Conservation (phyloP, 129 eudicot species). For the Rutidosis leptorrhynchoides region DNA sequence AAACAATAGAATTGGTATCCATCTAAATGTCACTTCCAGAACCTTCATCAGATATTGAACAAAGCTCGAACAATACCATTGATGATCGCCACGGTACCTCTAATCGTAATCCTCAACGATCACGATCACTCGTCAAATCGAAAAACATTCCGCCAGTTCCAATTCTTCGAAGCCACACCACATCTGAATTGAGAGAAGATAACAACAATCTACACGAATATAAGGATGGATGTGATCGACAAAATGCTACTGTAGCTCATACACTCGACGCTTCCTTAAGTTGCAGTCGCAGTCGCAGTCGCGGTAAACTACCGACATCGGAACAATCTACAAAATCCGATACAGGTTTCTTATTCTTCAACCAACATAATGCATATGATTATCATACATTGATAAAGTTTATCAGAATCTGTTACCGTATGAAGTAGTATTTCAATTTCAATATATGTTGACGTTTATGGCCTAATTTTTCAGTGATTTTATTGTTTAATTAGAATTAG, state of each 20-base stretch:
- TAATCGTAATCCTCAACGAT: conserved; percentile 16
- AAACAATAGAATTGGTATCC: no score
- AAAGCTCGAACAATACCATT: conserved; percentile 5
- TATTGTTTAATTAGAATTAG: not conserved
- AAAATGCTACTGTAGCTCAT: conserved; percentile 38
- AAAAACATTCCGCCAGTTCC: conserved; percentile 56
- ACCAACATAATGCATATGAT: not conserved
- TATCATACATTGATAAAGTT: no score
- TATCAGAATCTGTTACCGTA: not conserved
- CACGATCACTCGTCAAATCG: conserved; percentile 42
- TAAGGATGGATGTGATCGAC: conserved; percentile 29
- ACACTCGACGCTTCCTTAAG: conserved; percentile 42
- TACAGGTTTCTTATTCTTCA: conserved; percentile 24
- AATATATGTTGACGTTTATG: not conserved
- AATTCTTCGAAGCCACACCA: conserved; percentile 31
- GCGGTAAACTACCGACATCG: not conserved
- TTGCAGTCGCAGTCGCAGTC: conserved; percentile 48
- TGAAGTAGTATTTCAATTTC: not conserved
- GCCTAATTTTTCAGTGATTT: not conserved
- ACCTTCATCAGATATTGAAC: conserved; percentile 25
- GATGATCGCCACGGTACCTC: conserved; percentile 13
- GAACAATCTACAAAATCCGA: conserved; percentile 24
- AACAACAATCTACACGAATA: conserved; percentile 13
- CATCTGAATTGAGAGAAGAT: conserved; percentile 27
- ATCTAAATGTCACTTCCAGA: no score